Evolutionary conservation across 805 yeast species (phyloP), one percentile per base, ranked within the genome.

Genomic region (Saturnispora sanitii): DNA sequence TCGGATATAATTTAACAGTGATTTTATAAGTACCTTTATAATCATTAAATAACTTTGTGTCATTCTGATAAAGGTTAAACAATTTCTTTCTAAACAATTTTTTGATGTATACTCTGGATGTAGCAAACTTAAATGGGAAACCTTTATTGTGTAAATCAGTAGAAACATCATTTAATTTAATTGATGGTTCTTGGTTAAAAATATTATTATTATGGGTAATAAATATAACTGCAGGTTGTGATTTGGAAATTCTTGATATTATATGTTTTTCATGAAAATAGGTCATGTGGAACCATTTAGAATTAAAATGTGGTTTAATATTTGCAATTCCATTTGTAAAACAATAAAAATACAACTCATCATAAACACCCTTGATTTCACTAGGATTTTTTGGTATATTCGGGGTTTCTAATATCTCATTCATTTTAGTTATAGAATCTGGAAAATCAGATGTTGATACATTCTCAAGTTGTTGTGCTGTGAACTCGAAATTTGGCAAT

Each of bases 151-250:
- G 45, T n/a, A 42, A 33, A 4, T 16, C 30, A 4, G 30, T 17
- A 15, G 36, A 40, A 6, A 45, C 34, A 1, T 37, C 33, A 1
- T 37, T 43, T 13, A 35, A 28, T 2, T 52, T 30, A 1, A 38
- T 43, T 6, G 35, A 43, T 2, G 27, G 37, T 33, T 22, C 29
- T 25, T 37, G 31, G 22, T 56, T 56, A 38, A 55, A 48, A 3
- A 45, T 32, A 46, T 66, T 65, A 23, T 61, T 67, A 49, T 68
- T 71, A 23, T 66, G 66, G 20, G 70, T 65, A 40, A 41, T 18
- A 7, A 58, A 34, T 30, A 54, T 26, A 1, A 59, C 12, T 0
- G 57, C 61, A 1, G 67, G 67, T 18, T 45, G 50, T 0, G 64
- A 56, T 36, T 62, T 62, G n/a, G 64, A 40, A 4, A 54, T 49